A percentile compares a stretch with the other conserved stretches of the same genome.
Evolutionary conservation across 352 stramenopile species (phyloP).

Genomic region (Globisporangium iwayamae): DNA sequence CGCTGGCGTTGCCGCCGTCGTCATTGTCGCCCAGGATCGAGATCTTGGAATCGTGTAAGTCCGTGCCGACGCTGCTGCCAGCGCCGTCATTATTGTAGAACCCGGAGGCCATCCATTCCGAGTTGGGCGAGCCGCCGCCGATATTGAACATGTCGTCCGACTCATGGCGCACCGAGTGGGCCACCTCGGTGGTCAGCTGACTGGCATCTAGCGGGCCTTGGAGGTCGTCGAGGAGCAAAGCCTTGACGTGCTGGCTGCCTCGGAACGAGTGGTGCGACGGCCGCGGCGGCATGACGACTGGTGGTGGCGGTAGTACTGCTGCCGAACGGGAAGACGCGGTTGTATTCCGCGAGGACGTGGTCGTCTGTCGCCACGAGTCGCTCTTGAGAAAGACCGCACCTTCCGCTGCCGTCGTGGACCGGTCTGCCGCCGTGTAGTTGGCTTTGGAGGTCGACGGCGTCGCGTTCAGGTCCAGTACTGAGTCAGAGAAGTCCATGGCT

Average conservation of each 20-base stretch:
- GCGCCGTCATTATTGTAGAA: not conserved
- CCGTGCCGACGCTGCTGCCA: not conserved
- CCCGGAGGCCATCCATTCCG: slow-evolving; percentile 10
- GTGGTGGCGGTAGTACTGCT: not conserved
- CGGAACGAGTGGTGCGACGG: slow-evolving; percentile 11
- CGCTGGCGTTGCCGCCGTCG: slow-evolving; percentile 12
- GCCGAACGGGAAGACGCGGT: not conserved
- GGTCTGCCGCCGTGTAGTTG: not conserved
- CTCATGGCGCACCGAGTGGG: not conserved
- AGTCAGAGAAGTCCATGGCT: slow-evolving; percentile 10
- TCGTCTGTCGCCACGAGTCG: slow-evolving; percentile 12
- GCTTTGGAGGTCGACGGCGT: slow-evolving; percentile 1
- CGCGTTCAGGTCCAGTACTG: not conserved
- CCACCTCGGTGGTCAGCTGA: slow-evolving; percentile 6
- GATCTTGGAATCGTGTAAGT: not conserved
- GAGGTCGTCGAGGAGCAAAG: slow-evolving; percentile 10
- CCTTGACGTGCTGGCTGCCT: slow-evolving; percentile 13
- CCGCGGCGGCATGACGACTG: not conserved
- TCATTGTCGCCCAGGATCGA: slow-evolving; percentile 5
- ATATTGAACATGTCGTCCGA: slow-evolving; percentile 11
- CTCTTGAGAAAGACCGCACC: slow-evolving; percentile 9
- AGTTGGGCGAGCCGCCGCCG: not conserved
- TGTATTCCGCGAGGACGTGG: not conserved
- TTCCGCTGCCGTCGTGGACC: not conserved
- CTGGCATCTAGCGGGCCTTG: slow-evolving; percentile 7